Evolutionary conservation across 306 rosid genomes (phyloP).

Genomic region (Vigna nakashimae): DNA sequence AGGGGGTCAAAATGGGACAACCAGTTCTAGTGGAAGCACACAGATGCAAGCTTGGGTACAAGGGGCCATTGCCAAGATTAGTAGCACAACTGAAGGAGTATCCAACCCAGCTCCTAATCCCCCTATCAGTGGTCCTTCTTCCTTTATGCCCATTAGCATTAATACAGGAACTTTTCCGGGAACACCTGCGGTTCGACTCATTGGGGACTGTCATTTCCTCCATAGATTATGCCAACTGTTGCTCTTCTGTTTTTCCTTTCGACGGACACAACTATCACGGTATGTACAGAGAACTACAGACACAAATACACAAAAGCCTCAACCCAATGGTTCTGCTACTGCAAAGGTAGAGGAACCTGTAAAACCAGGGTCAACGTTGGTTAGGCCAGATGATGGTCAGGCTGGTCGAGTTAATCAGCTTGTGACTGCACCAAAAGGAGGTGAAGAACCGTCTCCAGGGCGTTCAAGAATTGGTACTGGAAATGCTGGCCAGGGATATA

Average conservation of each 20-base stretch:
- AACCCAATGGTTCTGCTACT: conserved; percentile 63
- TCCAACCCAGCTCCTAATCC: conserved; percentile 79
- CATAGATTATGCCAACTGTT: conserved; percentile 92
- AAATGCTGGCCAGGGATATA: conserved; percentile 98
- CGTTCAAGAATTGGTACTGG: conserved; percentile 88
- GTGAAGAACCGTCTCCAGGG: conserved; percentile 75
- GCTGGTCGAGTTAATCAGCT: conserved; percentile 67
- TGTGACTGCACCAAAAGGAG: conserved; percentile 71
- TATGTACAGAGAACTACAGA: conserved; percentile 69
- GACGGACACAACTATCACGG: conserved; percentile 79
- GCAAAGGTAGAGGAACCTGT: conserved; percentile 80
- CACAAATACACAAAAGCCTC: conserved; percentile 73
- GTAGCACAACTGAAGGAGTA: conserved; percentile 81
- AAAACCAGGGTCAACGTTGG: conserved; percentile 62
- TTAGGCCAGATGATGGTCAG: conserved; percentile 78
- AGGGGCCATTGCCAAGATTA: conserved; percentile 94
- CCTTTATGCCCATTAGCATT: conserved; percentile 92
- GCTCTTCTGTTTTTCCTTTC: conserved; percentile 95
- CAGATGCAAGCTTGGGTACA: conserved; percentile 98
- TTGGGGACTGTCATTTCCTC: conserved; percentile 97
- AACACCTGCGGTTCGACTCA: conserved; percentile 94
- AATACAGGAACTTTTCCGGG: conserved; percentile 97
- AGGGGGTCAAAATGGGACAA: conserved; percentile 85
- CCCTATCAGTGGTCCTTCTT: conserved; percentile 75
- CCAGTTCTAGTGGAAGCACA: conserved; percentile 82